A percentile compares a stretch with the other conserved stretches of the same genome.
These are phyloP conservation scores for Agaricus blazei DNA, from an alignment of 768 basidiomycete genomes.

Conservation along the genomic window DNA sequence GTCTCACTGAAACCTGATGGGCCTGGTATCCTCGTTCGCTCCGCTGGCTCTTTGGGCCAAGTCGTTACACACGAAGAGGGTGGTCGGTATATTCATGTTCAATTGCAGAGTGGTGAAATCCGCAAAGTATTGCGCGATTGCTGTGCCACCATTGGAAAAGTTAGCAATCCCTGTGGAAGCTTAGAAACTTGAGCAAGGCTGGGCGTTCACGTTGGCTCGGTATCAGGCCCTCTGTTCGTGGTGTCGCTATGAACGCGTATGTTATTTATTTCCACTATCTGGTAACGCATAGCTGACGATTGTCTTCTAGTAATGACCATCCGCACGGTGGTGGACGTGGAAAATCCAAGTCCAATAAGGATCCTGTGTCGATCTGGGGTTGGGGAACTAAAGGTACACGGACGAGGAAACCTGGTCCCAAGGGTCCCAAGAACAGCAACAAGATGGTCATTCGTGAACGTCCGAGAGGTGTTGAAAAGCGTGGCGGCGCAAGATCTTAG, in stretches of 20 bases:
- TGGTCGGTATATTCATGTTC: constrained; percentile 74
- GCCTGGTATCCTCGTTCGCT: constrained; percentile 78
- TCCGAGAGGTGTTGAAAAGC: constrained; percentile 63
- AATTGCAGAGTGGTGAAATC: constrained; percentile 90
- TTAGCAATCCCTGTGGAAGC: constrained; percentile 92
- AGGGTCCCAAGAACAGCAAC: constrained; percentile 86
- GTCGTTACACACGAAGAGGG: constrained; percentile 73
- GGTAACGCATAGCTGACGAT: not conserved
- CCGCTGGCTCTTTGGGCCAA: constrained; percentile 83
- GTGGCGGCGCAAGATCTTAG: constrained; percentile 29
- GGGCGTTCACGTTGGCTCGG: constrained; percentile 88
- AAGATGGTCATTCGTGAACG: constrained; percentile 86
- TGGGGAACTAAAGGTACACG: constrained; percentile 91
- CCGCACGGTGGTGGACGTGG: constrained; percentile 98
- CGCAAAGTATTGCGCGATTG: constrained; percentile 78
- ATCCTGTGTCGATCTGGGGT: constrained; percentile 89
- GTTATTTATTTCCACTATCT: constrained; percentile 21
- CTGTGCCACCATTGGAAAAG: constrained; percentile 84
- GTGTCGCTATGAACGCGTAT: constrained; percentile 96
- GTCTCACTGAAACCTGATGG: constrained; percentile 74
- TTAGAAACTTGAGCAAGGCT: constrained; percentile 83
- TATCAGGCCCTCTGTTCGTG: constrained; percentile 77
- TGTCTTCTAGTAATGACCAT: constrained; percentile 62
- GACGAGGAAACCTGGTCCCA: constrained; percentile 89
- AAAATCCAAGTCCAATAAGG: constrained; percentile 94